Conservation (phyloP, 169 alveolate species). For the Hammondia hammondi region DNA sequence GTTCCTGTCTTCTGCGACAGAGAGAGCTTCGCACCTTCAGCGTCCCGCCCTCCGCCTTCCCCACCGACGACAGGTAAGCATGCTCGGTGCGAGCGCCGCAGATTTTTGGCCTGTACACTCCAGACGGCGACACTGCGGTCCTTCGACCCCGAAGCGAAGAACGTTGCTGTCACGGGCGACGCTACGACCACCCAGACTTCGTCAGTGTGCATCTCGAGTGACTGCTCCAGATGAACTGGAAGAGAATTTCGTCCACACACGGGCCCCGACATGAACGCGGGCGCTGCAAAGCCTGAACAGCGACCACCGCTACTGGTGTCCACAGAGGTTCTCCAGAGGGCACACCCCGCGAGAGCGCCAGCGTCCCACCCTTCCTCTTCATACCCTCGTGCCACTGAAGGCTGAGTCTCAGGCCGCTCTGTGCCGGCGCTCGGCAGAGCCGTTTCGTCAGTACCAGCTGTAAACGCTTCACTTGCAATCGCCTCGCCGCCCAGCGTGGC, state of each 20-base stretch:
- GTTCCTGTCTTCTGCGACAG: too few relatives aligned
- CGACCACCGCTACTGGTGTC: neutral
- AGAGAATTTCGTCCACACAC: neutral
- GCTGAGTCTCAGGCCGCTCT: neutral
- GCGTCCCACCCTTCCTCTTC: neutral
- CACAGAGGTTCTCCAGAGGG: neutral
- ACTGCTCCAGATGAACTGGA: neutral
- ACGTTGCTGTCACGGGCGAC: neutral
- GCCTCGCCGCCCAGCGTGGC: neutral
- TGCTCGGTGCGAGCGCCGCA: neutral
- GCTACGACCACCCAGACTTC: slow-evolving; percentile 23
- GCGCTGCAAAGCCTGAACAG: neutral
- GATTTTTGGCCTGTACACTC: neutral
- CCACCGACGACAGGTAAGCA: too few relatives aligned
- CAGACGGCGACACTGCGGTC: slow-evolving; percentile 3
- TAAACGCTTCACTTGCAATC: neutral
- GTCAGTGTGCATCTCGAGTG: neutral
- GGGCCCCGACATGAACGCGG: neutral
- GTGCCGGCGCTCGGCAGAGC: neutral
- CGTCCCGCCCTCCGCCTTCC: too few relatives aligned
- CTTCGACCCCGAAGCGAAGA: neutral
- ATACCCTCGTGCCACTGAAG: neutral
- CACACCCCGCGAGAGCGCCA: neutral
- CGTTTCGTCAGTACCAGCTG: neutral
- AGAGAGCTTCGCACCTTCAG: too few relatives aligned